These are phyloP conservation scores for Debaryomyces hansenii DNA, from an alignment of 805 yeast genomes.

Conservation along the genomic window DNA sequence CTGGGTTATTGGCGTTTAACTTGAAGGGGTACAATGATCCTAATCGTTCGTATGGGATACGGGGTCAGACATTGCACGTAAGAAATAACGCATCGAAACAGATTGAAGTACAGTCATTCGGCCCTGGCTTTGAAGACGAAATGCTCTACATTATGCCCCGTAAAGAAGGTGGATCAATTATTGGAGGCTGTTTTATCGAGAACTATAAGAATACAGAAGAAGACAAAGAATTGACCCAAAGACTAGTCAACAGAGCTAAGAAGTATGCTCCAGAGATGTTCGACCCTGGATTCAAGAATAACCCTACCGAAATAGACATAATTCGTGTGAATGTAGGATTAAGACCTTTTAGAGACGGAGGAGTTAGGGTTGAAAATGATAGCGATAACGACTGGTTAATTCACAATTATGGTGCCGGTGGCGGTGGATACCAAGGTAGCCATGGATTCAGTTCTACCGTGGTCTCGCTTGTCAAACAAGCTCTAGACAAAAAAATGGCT, in stretches of 20 bases:
- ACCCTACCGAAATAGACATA: constrained; percentile 29
- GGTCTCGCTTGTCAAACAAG: constrained; percentile 27
- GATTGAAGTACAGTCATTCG: constrained; percentile 34
- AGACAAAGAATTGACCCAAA: constrained; percentile 45
- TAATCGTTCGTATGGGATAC: constrained; percentile 46
- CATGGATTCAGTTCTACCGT: constrained; percentile 60
- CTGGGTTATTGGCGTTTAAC: constrained; percentile 51
- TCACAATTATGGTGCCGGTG: constrained; percentile 73
- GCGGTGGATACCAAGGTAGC: constrained; percentile 76
- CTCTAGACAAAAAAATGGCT: constrained; percentile 5
- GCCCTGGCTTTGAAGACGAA: constrained; percentile 38
- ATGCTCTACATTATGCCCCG: constrained; percentile 64
- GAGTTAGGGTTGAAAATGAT: constrained; percentile 35
- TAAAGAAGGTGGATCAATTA: constrained; percentile 68
- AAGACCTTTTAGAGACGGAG: constrained; percentile 38
- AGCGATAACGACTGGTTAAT: constrained; percentile 37
- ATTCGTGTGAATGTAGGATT: constrained; percentile 36
- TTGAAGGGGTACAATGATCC: constrained; percentile 48
- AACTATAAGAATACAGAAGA: constrained; percentile 16
- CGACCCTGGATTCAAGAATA: constrained; percentile 23
- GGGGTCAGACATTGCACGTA: constrained; percentile 59
- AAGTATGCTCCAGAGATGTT: constrained; percentile 40
- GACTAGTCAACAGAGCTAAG: constrained; percentile 48
- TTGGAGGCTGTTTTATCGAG: constrained; percentile 52
- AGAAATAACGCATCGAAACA: constrained; percentile 37